phyloP scores from a whole-genome alignment of 768 basidiomycete genomes.

The Obba rivulosa region DNA sequence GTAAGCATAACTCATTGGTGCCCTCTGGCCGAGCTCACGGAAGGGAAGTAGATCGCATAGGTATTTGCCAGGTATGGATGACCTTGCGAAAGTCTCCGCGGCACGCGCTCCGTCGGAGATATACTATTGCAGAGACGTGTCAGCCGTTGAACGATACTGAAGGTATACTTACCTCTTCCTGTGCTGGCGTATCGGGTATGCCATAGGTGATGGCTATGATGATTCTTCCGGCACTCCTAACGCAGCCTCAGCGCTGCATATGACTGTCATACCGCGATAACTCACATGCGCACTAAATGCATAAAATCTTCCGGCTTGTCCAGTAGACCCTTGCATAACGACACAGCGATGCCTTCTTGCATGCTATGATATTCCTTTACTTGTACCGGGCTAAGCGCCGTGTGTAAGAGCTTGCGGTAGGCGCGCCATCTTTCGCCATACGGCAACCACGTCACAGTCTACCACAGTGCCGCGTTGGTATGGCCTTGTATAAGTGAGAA shows the following conservation, averaged over 20 bases:
- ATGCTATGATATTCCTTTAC: conserved; percentile 26
- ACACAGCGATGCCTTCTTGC: conserved; percentile 23
- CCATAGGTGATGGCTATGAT: conserved; percentile 10
- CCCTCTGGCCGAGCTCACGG: not conserved
- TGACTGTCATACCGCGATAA: not conserved
- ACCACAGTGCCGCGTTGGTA: not conserved
- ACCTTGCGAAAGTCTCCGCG: conserved; percentile 24
- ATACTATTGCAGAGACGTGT: conserved; percentile 27
- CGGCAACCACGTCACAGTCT: conserved; percentile 21
- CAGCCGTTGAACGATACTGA: not conserved
- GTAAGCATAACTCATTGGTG: not conserved
- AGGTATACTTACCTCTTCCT: conserved; percentile 8
- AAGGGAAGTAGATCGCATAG: conserved; percentile 26
- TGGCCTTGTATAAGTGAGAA: too few species aligned
- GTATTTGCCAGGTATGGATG: conserved; percentile 34
- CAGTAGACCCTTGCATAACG: conserved; percentile 9
- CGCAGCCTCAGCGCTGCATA: too few species aligned
- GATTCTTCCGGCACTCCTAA: conserved; percentile 2
- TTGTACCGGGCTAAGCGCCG: conserved; percentile 23
- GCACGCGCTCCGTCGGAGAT: conserved; percentile 35
- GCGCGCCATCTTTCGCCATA: conserved; percentile 19
- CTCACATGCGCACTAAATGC: conserved; percentile 7
- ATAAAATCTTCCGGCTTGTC: conserved; percentile 4
- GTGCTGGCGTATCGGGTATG: conserved; percentile 1
- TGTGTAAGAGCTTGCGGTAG: conserved; percentile 25